Conservation (phyloP, 1,284 basidiomycete genomes). For the Apiotrichum gamsii region DNA sequence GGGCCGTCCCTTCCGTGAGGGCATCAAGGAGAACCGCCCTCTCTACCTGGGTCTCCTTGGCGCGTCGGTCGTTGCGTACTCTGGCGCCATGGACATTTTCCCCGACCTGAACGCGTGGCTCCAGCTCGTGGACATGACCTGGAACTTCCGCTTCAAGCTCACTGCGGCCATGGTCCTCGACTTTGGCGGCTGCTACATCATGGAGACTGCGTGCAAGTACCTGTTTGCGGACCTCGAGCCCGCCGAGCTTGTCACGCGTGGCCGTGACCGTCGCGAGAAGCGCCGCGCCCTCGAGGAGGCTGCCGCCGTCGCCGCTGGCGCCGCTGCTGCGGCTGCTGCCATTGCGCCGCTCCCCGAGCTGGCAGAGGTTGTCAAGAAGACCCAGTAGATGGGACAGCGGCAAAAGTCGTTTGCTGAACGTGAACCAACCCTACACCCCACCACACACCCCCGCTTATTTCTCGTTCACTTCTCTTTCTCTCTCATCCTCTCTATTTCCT, state of each 20-base stretch:
- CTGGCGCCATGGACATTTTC: slow-evolving; percentile 85
- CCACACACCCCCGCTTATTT: too few species aligned
- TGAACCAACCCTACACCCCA: too few species aligned
- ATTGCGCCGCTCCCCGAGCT: slow-evolving; percentile 17
- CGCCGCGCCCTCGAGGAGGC: slow-evolving; percentile 45
- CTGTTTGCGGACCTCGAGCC: slow-evolving; percentile 86
- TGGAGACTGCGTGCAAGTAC: slow-evolving; percentile 76
- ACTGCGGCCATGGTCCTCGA: slow-evolving; percentile 78
- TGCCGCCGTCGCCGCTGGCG: slow-evolving; percentile 8
- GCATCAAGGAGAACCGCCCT: slow-evolving; percentile 84
- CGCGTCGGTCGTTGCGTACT: slow-evolving; percentile 80
- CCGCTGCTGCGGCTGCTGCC: background rate
- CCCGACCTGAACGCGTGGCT: slow-evolving; percentile 96
- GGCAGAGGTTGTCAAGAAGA: slow-evolving; percentile 20
- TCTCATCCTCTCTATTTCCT: too few species aligned
- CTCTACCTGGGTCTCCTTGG: slow-evolving; percentile 85
- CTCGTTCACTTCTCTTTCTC: too few species aligned
- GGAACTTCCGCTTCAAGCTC: slow-evolving; percentile 72
- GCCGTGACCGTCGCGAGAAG: slow-evolving; percentile 62
- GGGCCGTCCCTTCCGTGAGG: slow-evolving; percentile 93
- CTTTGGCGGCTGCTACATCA: slow-evolving; percentile 77
- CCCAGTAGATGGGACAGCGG: slow-evolving; percentile 5
- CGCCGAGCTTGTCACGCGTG: slow-evolving; percentile 73
- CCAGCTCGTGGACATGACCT: slow-evolving; percentile 88
- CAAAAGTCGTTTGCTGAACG: too few species aligned